These are phyloP conservation scores for Hansenula sp. DNA, from an alignment of 1,139 yeast species.

Conservation along the genomic window DNA sequence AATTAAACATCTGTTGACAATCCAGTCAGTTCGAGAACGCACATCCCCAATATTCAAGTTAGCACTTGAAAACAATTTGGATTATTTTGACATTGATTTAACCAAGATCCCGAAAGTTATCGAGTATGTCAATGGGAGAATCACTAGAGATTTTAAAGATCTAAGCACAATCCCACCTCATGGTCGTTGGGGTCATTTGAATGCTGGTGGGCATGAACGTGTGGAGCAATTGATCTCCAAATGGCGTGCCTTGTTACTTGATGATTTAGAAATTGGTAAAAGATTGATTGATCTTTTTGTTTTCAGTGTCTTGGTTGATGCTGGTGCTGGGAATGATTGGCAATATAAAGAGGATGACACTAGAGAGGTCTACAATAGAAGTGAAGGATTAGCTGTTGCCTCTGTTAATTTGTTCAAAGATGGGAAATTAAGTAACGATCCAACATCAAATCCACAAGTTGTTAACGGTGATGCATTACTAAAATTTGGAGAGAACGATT, in stretches of 20 bases:
- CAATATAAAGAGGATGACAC: conserved; percentile 33
- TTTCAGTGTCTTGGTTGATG: conserved; percentile 55
- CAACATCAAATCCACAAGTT: conserved; percentile 29
- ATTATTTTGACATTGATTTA: conserved; percentile 42
- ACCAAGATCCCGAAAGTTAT: conserved; percentile 36
- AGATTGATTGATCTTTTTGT: conserved; percentile 51
- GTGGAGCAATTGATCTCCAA: conserved; percentile 35
- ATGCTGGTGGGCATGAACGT: conserved; percentile 41
- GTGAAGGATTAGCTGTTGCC: conserved; percentile 61
- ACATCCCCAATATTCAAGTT: conserved; percentile 37
- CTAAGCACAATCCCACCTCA: conserved; percentile 50
- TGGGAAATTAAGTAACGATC: conserved; percentile 39
- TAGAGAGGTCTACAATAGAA: conserved; percentile 32
- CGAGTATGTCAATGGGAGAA: conserved; percentile 37
- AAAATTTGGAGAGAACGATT: conserved; percentile 26
- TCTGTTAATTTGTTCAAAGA: conserved; percentile 47
- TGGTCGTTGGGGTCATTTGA: conserved; percentile 62
- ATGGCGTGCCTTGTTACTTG: conserved; percentile 29
- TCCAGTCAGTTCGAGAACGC: conserved; percentile 50
- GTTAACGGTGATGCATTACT: conserved; percentile 40
- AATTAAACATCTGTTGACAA: conserved; percentile 36
- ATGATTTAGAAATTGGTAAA: conserved; percentile 40
- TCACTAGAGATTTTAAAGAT: conserved; percentile 37
- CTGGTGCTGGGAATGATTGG: conserved; percentile 62
- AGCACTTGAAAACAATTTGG: conserved; percentile 31